phyloP scores from a whole-genome alignment of 495 filamentous ascomycete genomes.

The Aspergillus campestris region DNA sequence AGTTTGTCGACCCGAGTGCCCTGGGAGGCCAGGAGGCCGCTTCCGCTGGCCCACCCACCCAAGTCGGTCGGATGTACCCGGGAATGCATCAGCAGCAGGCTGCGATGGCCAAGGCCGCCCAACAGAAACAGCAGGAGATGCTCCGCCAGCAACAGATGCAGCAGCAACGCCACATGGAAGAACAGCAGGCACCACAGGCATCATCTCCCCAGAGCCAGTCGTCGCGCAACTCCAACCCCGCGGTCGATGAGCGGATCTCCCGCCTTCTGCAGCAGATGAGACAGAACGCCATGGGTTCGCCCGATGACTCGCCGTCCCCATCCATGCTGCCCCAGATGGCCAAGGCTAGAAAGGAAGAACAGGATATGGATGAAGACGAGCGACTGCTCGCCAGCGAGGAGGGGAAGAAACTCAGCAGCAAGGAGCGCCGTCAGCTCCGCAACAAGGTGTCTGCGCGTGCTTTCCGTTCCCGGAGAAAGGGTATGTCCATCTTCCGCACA shows the following conservation, averaged over 20 bases:
- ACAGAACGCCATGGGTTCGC: constrained; percentile 49
- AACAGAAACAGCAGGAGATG: constrained; percentile 58
- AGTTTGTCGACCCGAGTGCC: constrained; percentile 63
- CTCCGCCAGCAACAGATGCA: constrained; percentile 52
- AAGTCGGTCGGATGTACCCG: constrained; percentile 68
- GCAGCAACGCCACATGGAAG: constrained; percentile 25
- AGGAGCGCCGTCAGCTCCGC: constrained; percentile 84
- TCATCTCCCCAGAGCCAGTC: constrained; percentile 30
- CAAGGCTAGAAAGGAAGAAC: constrained; percentile 78
- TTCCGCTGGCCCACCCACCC: constrained; percentile 37
- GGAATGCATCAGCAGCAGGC: constrained; percentile 90
- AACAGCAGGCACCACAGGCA: constrained; percentile 20
- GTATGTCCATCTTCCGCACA: constrained; percentile 45
- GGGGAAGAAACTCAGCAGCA: constrained; percentile 93
- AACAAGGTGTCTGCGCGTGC: constrained; percentile 98
- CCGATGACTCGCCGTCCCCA: constrained; percentile 40
- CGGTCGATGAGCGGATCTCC: constrained; percentile 79
- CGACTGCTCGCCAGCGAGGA: constrained; percentile 86
- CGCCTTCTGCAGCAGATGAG: constrained; percentile 79
- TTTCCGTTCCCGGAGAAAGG: constrained; percentile 92
- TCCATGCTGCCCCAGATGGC: constrained; percentile 41
- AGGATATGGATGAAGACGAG: constrained; percentile 98
- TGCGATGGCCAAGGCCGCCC: constrained; percentile 66
- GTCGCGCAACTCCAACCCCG: constrained; percentile 50
- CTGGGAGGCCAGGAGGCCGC: constrained; percentile 51